Conservation (phyloP, 352 stramenopile species). For the Blastocystis sp. region DNA sequence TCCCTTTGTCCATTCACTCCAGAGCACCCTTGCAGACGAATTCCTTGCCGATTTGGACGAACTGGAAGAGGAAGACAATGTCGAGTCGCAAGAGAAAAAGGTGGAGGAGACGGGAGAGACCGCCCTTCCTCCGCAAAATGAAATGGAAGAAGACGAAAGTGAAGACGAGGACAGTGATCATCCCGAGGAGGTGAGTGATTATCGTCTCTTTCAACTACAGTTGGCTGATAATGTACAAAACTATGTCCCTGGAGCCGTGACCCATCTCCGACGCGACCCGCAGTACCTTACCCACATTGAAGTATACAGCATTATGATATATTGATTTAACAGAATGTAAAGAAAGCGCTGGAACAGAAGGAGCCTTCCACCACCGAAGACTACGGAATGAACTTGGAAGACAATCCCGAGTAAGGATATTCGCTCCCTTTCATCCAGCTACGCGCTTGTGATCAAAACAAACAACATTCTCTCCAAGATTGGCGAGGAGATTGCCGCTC, state of each 20-base stretch:
- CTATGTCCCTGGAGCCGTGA: conserved; percentile 37
- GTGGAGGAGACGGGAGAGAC: conserved; percentile 66
- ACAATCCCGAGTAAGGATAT: conserved; percentile 51
- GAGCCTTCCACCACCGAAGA: neutral
- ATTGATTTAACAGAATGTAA: conserved; percentile 1
- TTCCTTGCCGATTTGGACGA: conserved; percentile 78
- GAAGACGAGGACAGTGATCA: conserved; percentile 53
- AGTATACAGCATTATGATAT: neutral
- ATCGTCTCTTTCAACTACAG: neutral
- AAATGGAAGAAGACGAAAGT: conserved; percentile 18
- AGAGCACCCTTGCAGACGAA: conserved; percentile 68
- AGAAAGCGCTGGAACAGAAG: conserved; percentile 25
- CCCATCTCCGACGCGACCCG: neutral
- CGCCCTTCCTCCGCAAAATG: conserved; percentile 61
- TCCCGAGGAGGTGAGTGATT: neutral
- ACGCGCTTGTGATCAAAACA: conserved; percentile 73
- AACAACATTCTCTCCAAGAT: conserved; percentile 81
- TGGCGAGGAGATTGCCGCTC: conserved; percentile 77
- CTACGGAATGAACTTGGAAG: conserved; percentile 63
- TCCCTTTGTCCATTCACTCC: neutral
- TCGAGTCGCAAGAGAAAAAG: conserved; percentile 64
- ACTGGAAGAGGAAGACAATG: conserved; percentile 70
- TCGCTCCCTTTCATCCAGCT: conserved; percentile 62
- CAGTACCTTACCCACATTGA: conserved; percentile 36
- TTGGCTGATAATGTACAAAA: neutral